These are phyloP conservation scores for Monoraphidium neglectum DNA, from an alignment of 139 green algal genomes.

Conservation along the genomic window DNA sequence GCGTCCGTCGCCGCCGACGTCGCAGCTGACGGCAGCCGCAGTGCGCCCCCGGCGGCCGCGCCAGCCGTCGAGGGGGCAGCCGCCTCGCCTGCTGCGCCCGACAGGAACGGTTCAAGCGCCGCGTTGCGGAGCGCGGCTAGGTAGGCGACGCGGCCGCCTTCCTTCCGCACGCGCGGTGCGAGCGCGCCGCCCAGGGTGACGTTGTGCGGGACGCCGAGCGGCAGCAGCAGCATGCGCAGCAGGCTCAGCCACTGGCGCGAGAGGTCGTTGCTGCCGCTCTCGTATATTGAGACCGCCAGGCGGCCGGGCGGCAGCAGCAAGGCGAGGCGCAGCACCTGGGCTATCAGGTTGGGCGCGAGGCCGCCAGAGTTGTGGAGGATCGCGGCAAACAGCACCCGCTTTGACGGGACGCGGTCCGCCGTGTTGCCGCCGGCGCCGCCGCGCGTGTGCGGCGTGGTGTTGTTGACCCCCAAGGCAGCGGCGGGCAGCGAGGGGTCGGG, in stretches of 20 bases:
- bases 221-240: constrained; percentile 39
- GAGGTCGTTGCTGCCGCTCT: constrained; percentile 50
- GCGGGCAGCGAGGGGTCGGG: no score
- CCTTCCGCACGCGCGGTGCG: background rate
- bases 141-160: constrained; percentile 46
- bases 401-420: no score
- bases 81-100: background rate
- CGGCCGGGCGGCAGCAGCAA: constrained; percentile 13
- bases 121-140: constrained; percentile 50
- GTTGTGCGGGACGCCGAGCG: constrained; percentile 31
- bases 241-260: constrained; percentile 43
- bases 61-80: background rate
- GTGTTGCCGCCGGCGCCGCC: no score
- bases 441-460: no score
- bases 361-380: constrained; percentile 54
- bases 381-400: constrained; percentile 40
- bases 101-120: constrained; percentile 17
- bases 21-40: background rate
- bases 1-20: background rate
- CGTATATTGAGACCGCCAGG: constrained; percentile 50
- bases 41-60: no score
- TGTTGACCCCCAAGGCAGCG: no score
- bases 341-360: constrained; percentile 50
- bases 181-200: constrained; percentile 29
- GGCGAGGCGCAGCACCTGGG: constrained; percentile 26